These are phyloP conservation scores for Neurospora sp. DNA, from an alignment of 495 filamentous ascomycete species.

Conservation along the genomic window DNA sequence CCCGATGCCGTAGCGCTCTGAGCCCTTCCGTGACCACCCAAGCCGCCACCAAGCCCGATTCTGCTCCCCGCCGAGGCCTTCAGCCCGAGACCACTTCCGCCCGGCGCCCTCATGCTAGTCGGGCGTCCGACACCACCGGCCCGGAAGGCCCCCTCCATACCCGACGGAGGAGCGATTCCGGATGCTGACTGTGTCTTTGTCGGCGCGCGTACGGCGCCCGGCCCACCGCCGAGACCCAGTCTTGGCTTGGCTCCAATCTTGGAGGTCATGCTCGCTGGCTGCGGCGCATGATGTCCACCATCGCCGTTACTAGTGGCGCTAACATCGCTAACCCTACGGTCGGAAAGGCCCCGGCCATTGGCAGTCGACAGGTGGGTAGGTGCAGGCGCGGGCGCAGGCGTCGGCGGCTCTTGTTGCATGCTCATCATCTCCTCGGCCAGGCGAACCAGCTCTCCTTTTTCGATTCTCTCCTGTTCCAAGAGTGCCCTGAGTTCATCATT, in stretches of 20 bases:
- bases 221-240: neutral
- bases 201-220: neutral
- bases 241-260: neutral
- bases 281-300: neutral
- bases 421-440: slow-evolving; percentile 84
- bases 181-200: neutral
- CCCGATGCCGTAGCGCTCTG: slow-evolving; percentile 23
- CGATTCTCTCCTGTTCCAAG: slow-evolving; percentile 68
- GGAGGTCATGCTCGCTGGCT: neutral
- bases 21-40: slow-evolving; percentile 27
- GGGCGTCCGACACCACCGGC: slow-evolving; percentile 16
- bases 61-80: slow-evolving; percentile 24
- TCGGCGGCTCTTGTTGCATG: slow-evolving; percentile 26
- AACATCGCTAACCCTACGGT: neutral
- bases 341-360: neutral
- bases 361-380: slow-evolving; percentile 12
- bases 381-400: slow-evolving; percentile 6
- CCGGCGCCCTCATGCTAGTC: slow-evolving; percentile 36
- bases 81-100: slow-evolving; percentile 6
- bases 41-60: slow-evolving; percentile 22
- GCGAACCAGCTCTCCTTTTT: slow-evolving; percentile 90
- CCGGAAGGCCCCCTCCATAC: slow-evolving; percentile 4
- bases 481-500: slow-evolving; percentile 53
- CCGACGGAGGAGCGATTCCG: neutral
- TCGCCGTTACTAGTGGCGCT: neutral